These are phyloP conservation scores for Xylariaceae sp. DNA, from an alignment of 2,329 filamentous ascomycete species.

Conservation along the genomic window DNA sequence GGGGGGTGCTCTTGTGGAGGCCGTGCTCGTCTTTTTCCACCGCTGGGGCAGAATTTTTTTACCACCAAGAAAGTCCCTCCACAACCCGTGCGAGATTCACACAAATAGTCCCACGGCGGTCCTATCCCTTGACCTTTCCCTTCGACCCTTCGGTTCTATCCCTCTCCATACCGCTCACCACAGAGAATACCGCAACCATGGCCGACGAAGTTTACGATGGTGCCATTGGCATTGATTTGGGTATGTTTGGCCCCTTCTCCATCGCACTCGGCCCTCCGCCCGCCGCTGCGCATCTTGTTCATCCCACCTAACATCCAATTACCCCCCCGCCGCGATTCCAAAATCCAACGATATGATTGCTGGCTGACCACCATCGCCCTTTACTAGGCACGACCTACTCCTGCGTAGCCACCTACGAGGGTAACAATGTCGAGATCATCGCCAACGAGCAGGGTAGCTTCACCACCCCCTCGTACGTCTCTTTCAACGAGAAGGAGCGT, in stretches of 20 bases:
- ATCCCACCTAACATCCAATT: background rate
- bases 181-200: constrained; percentile 52
- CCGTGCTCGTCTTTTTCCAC: constrained; percentile 15
- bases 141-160: constrained; percentile 15
- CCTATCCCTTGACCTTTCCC: constrained; percentile 17
- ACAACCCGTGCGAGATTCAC: constrained; percentile 20
- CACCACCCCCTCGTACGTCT: constrained; percentile 98
- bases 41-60: constrained; percentile 24
- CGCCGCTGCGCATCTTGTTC: background rate
- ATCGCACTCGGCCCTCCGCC: background rate
- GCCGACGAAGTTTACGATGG: constrained; percentile 98
- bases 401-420: constrained; percentile 98
- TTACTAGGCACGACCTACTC: constrained; percentile 93
- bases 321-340: constrained; percentile 6
- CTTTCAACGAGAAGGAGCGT: constrained; percentile 97
- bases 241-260: constrained; percentile 49
- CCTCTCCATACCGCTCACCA: constrained; percentile 11
- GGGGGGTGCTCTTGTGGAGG: constrained; percentile 13
- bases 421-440: constrained; percentile 99
- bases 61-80: constrained; percentile 11
- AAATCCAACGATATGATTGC: constrained; percentile 3
- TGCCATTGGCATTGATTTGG: constrained; percentile 99
- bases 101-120: constrained; percentile 18
- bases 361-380: background rate
- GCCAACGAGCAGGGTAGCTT: constrained; percentile 99